Conservation (phyloP, 208 protist species). For the Naegleria gruberi region DNA sequence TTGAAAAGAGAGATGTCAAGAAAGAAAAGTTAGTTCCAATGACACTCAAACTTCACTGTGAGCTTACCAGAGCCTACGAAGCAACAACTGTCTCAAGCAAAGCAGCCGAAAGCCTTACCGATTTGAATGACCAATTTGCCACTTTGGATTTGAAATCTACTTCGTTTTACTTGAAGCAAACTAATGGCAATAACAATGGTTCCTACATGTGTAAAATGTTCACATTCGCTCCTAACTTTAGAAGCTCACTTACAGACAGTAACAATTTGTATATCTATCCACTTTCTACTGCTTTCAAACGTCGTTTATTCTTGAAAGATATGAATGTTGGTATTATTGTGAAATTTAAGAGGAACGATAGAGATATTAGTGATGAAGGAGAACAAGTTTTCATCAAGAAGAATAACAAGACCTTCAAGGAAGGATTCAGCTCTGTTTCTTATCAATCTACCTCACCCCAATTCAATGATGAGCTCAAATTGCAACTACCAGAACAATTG, state of each 20-base stretch:
- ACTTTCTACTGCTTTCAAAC: background rate
- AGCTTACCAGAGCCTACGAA: background rate
- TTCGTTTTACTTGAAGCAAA: background rate
- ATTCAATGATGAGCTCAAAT: background rate
- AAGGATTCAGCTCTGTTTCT: background rate
- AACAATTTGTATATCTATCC: background rate
- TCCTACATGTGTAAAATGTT: background rate
- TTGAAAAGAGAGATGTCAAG: background rate
- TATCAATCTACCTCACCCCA: background rate
- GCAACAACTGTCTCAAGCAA: background rate
- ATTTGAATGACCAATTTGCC: background rate
- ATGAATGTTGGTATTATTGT: background rate
- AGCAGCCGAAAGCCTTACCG: background rate
- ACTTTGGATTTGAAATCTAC: background rate
- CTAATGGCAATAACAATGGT: background rate
- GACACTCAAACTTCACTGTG: background rate
- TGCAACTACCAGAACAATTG: background rate
- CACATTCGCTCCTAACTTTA: background rate
- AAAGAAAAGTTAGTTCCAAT: background rate
- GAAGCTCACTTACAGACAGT: background rate
- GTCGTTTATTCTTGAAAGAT: background rate
- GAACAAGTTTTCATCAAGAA: background rate
- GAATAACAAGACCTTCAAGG: background rate
- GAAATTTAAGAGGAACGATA: background rate
- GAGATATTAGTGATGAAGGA: background rate